Evolutionary conservation across 129 eudicot species (phyloP), one percentile per base, ranked within the genome.

Genomic region (Saposhnikovia divaricata): DNA sequence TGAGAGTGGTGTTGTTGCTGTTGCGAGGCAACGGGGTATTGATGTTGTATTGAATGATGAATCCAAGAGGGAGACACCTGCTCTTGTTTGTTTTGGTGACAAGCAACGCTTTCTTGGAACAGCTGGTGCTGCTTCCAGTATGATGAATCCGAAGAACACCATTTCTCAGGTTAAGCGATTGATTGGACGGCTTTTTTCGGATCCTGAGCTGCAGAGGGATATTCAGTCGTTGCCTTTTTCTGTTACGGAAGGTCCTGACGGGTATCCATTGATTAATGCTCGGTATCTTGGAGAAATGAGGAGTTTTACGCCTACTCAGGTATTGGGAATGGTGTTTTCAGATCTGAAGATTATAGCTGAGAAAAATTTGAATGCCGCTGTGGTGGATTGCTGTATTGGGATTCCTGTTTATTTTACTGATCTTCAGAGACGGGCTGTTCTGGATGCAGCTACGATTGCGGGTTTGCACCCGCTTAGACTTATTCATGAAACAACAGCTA

Each of bases 81-180:
- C 98, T 69, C 71, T 93, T 72, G 98, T 93, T 25, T 93, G 95
- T 83, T 93, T 93, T 80, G 98, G 98, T 57, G 98, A 93, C 40
- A 93, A 93, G 85, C 98, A 93, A 68, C 89, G 98, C 2, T 93
- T 91, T 57, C 94, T 93, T 83, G 98, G 98, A 25, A 93, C 96
- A 3, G 98, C 98, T 8, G 98, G 98, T 40, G 98, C 98, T 73
- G 97, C 98, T 6, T 79, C 97, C 31, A 90, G 92, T 45, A 81
- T 94, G 97, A 91, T 90, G 96, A 94, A 94, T 79, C 98, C 98
- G 10, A 94, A 94, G 81, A 94, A 87, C 40, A 89, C 98, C 9
- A 90, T 94, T 65, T 91, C 97, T 23, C 98, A 93, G 79, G 85
- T 93, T 57, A 93, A 93, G 82, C 80, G 98, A 48, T 61, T 93